Evolutionary conservation across 2,329 filamentous ascomycete genomes (phyloP).

Genomic region (Falciphora oryzae): DNA sequence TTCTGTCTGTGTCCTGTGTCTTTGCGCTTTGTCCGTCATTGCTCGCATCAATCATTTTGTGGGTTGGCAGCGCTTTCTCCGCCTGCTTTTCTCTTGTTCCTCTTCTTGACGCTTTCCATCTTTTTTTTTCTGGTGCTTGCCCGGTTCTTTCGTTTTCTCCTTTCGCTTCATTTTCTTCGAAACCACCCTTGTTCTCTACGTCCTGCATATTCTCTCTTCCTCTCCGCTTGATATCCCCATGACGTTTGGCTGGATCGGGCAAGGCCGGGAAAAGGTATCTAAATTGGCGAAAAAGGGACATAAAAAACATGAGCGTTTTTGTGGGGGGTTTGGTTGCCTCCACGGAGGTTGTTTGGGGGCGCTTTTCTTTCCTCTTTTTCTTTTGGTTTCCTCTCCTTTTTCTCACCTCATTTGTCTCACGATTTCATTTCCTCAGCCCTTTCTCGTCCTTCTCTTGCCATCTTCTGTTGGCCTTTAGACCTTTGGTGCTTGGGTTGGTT

Average conservation of each 20-base stretch:
- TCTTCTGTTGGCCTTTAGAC: neutral
- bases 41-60: neutral
- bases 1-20: neutral
- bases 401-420: neutral
- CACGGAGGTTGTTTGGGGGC: too few relatives aligned
- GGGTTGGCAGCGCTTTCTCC: neutral
- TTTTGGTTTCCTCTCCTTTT: constrained; percentile 3
- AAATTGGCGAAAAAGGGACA: neutral
- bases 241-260: neutral
- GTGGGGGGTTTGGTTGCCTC: neutral
- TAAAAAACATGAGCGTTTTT: neutral
- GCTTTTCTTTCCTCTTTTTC: neutral
- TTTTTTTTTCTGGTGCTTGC: neutral
- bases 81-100: neutral
- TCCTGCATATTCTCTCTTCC: neutral
- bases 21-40: neutral
- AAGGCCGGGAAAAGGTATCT: neutral
- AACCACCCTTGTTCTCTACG: too few relatives aligned
- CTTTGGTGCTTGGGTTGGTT: neutral
- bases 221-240: neutral
- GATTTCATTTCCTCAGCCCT: neutral
- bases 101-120: neutral
- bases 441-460: constrained; percentile 1
- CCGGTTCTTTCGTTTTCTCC: neutral
- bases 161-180: neutral